These are phyloP conservation scores for Cytospora schulzeri DNA, from an alignment of 2,329 filamentous ascomycete species.

Conservation along the genomic window DNA sequence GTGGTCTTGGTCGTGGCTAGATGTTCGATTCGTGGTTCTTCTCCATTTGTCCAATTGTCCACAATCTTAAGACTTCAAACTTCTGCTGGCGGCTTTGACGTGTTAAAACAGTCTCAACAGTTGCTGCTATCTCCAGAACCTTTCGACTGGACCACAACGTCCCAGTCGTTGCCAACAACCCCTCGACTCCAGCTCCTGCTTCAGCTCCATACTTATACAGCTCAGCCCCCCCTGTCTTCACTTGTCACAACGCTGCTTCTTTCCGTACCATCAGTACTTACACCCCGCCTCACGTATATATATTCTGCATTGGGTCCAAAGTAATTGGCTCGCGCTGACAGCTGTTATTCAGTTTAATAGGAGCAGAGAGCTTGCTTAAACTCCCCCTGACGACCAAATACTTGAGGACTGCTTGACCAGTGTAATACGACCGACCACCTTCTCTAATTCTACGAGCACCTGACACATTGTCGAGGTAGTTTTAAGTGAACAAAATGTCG, in stretches of 20 bases:
- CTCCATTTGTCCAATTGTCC: constrained; percentile 10
- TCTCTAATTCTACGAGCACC: background rate
- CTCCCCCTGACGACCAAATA: background rate
- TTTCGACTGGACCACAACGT: background rate
- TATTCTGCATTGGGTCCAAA: background rate
- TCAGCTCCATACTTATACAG: background rate
- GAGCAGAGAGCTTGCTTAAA: background rate
- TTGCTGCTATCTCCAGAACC: constrained; percentile 15
- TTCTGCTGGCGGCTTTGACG: constrained; percentile 4
- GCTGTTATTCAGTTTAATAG: background rate
- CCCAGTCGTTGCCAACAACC: background rate
- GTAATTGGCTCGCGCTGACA: constrained; percentile 18
- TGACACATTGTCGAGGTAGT: background rate
- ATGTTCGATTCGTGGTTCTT: constrained; percentile 19
- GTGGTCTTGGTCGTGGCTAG: background rate
- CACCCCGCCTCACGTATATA: constrained; percentile 3
- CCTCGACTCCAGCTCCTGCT: background rate
- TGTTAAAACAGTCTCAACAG: constrained; percentile 9
- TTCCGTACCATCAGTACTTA: constrained; percentile 16
- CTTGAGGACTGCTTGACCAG: constrained; percentile 1
- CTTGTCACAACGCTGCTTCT: constrained; percentile 15
- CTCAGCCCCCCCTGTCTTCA: constrained; percentile 20
- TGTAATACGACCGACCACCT: background rate
- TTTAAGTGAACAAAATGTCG: constrained; percentile 45
- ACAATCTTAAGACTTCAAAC: constrained; percentile 1